These are phyloP conservation scores for Scortechinia acanthostroma DNA, from an alignment of 2,329 filamentous ascomycete species.

Conservation along the genomic window DNA sequence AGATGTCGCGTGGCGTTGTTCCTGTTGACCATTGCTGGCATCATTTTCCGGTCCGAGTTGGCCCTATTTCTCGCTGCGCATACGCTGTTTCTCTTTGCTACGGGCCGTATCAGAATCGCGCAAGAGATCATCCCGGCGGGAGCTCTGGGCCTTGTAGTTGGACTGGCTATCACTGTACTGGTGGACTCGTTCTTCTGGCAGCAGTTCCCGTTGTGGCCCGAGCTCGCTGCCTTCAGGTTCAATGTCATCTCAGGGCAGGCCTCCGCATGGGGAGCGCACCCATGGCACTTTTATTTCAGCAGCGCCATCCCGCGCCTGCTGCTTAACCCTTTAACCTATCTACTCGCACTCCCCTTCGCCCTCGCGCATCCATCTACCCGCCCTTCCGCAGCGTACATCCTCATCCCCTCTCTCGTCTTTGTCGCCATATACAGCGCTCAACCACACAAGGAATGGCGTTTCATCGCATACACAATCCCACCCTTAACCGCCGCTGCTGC, in stretches of 20 bases:
- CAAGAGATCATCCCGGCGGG: conserved; percentile 43
- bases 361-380: conserved; percentile 13
- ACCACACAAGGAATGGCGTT: conserved; percentile 63
- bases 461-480: conserved; percentile 55
- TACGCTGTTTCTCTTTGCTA: conserved; percentile 36
- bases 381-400: conserved; percentile 5
- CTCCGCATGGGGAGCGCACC: conserved; percentile 52
- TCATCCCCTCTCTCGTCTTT: conserved; percentile 43
- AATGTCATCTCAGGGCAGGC: conserved; percentile 55
- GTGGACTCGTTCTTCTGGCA: conserved; percentile 61
- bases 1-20: conserved; percentile 38
- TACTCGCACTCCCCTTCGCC: conserved; percentile 24
- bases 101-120: conserved; percentile 30
- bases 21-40: conserved; percentile 47
- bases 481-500: conserved; percentile 44
- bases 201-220: conserved; percentile 47
- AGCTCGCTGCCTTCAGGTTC: conserved; percentile 53
- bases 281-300: conserved; percentile 53
- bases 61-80: conserved; percentile 49
- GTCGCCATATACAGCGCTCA: conserved; percentile 48
- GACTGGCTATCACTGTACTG: conserved; percentile 41
- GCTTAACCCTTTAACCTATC: conserved; percentile 45
- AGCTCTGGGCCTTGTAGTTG: conserved; percentile 37
- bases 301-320: conserved; percentile 52
- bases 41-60: conserved; percentile 57